A percentile compares a stretch with the other conserved stretches of the same genome.
Conservation (phyloP, 2,329 filamentous ascomycete genomes). For the Scedosporium aurantiacum region DNA sequence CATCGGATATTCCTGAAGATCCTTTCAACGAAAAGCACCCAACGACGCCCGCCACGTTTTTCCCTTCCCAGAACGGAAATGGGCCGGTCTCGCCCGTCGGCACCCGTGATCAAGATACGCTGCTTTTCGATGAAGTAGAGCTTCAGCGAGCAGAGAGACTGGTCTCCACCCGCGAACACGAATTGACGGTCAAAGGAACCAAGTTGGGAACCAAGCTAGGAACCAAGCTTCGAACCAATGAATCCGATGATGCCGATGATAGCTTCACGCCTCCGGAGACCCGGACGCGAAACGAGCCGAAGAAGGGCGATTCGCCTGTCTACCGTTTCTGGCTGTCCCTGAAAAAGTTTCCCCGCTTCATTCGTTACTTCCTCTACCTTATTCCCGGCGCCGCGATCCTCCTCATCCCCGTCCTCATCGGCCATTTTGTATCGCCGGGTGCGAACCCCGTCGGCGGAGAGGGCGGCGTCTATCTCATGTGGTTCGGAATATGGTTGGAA, state of each 20-base stretch:
- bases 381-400: constrained; percentile 33
- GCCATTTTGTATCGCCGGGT: constrained; percentile 24
- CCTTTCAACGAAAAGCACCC: constrained; percentile 12
- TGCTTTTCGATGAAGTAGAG: constrained; percentile 38
- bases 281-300: neutral
- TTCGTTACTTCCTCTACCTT: constrained; percentile 38
- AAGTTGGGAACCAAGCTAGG: neutral
- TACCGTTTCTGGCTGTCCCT: constrained; percentile 32
- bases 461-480: constrained; percentile 68
- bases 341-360: constrained; percentile 36
- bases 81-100: neutral
- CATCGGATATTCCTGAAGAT: neutral
- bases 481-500: constrained; percentile 94
- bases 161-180: constrained; percentile 31
- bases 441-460: constrained; percentile 45
- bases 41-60: constrained; percentile 8
- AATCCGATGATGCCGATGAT: neutral
- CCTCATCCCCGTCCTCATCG: constrained; percentile 34
- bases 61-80: neutral
- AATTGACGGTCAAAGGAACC: constrained; percentile 9
- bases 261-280: constrained; percentile 9
- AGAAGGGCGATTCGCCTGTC: constrained; percentile 9
- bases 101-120: constrained; percentile 9
- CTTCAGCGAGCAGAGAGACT: constrained; percentile 34
- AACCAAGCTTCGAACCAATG: neutral